A percentile compares a stretch with the other conserved stretches of the same genome.
Conservation (phyloP, 768 basidiomycete genomes). For the Russula foetens region DNA sequence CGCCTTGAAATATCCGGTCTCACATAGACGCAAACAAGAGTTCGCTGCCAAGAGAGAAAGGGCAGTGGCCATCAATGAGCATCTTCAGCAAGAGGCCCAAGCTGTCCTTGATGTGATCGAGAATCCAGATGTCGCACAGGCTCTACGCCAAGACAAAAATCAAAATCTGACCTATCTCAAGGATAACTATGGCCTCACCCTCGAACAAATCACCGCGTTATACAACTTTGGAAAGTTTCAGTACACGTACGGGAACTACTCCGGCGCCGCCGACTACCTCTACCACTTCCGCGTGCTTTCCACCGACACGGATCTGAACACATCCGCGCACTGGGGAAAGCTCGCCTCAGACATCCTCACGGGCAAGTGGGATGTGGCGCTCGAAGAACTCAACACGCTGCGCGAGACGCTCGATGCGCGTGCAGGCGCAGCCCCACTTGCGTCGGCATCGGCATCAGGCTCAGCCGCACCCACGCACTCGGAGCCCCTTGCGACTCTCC, state of each 20-base stretch:
- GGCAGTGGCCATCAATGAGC: conserved; percentile 77
- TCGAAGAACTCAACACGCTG: conserved; percentile 93
- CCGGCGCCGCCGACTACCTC: conserved; percentile 92
- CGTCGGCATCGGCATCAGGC: conserved; percentile 17
- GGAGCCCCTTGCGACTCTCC: conserved; percentile 79
- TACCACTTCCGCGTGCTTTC: conserved; percentile 99
- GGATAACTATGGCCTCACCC: conserved; percentile 83
- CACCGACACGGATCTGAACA: conserved; percentile 86
- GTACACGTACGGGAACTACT: conserved; percentile 97
- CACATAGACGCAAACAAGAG: conserved; percentile 41
- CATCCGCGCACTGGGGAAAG: conserved; percentile 98
- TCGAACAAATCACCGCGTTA: conserved; percentile 90
- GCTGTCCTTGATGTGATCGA: conserved; percentile 93
- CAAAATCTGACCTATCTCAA: conserved; percentile 93
- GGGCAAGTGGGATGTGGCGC: conserved; percentile 91
- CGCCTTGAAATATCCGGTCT: background rate
- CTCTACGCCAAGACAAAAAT: conserved; percentile 91
- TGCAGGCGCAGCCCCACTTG: conserved; percentile 34
- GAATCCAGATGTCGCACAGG: conserved; percentile 92
- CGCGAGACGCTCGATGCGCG: conserved; percentile 86
- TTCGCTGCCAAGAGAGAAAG: conserved; percentile 76
- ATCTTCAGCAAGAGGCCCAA: conserved; percentile 83
- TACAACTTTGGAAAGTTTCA: conserved; percentile 99
- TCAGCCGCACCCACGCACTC: conserved; percentile 34
- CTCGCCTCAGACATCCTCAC: conserved; percentile 93